A percentile compares a stretch with the other conserved stretches of the same genome.
Conservation (phyloP, 805 yeast species). For the Tetrapisispora fleetii region DNA sequence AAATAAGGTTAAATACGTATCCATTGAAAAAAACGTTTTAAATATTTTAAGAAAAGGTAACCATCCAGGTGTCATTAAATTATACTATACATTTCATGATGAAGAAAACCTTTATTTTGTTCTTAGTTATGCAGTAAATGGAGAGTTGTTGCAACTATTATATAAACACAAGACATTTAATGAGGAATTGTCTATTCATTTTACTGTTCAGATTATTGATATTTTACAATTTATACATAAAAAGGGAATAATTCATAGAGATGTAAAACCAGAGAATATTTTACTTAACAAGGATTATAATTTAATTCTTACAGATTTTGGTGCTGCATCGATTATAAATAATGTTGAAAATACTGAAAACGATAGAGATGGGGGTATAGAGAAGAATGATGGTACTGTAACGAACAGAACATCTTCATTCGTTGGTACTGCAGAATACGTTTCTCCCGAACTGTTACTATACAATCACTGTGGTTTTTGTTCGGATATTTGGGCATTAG, state of each 20-base stretch:
- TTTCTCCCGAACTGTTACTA: constrained; percentile 79
- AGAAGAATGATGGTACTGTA: constrained; percentile 20
- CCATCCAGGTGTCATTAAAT: constrained; percentile 89
- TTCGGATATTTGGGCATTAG: constrained; percentile 90
- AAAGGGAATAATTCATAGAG: constrained; percentile 86
- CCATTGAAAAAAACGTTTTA: constrained; percentile 84
- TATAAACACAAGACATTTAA: constrained; percentile 51
- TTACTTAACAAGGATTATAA: constrained; percentile 77
- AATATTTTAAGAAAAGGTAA: constrained; percentile 63
- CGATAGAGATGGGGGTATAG: constrained; percentile 12
- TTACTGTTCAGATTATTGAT: constrained; percentile 80
- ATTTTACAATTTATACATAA: constrained; percentile 82
- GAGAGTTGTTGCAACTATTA: constrained; percentile 78
- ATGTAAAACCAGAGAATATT: constrained; percentile 89
- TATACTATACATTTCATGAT: constrained; percentile 93
- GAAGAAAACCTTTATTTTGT: constrained; percentile 81
- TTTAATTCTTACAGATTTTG: constrained; percentile 90
- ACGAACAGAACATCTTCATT: constrained; percentile 47
- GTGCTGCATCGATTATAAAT: constrained; percentile 66
- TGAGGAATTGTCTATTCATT: constrained; percentile 67
- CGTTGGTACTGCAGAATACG: constrained; percentile 97
- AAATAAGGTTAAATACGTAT: constrained; percentile 89
- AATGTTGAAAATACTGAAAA: constrained; percentile 5
- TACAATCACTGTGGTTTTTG: constrained; percentile 74
- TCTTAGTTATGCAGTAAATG: constrained; percentile 87